Conservation (phyloP, 208 protist species). For the Trypanosoma melophagium region DNA sequence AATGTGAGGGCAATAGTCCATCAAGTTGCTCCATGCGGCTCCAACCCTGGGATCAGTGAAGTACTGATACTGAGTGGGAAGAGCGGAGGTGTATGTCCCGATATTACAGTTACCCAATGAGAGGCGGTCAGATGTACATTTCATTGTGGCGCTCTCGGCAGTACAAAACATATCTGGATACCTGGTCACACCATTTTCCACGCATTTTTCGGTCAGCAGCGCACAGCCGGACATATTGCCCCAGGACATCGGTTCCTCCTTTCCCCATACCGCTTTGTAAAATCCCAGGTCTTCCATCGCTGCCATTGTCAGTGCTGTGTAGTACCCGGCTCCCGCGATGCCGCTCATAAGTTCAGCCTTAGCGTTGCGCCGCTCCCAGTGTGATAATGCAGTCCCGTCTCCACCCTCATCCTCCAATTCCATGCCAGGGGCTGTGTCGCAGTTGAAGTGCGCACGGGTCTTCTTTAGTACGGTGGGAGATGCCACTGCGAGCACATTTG, state of each 20-base stretch:
- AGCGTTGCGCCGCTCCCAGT: constrained; percentile 14
- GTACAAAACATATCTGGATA: constrained; percentile 54
- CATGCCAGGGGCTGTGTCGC: constrained; percentile 41
- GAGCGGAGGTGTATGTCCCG: background rate
- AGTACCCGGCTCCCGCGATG: constrained; percentile 27
- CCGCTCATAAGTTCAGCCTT: constrained; percentile 13
- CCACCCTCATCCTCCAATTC: constrained; percentile 77
- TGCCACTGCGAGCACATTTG: constrained; percentile 29
- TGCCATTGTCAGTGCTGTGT: constrained; percentile 72
- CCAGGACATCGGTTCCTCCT: constrained; percentile 63
- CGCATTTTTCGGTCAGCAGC: constrained; percentile 47
- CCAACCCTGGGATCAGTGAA: constrained; percentile 19
- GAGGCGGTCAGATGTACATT: constrained; percentile 31
- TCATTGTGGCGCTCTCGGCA: background rate
- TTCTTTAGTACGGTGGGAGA: constrained; percentile 33
- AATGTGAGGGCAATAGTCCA: constrained; percentile 51
- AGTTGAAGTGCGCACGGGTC: constrained; percentile 64
- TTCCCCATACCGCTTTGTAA: constrained; percentile 62
- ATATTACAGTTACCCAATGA: constrained; percentile 31
- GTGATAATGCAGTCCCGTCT: constrained; percentile 26
- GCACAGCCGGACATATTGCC: constrained; percentile 49
- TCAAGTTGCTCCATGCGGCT: constrained; percentile 19
- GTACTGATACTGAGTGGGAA: constrained; percentile 43
- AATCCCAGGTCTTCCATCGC: constrained; percentile 72
- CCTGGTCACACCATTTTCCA: constrained; percentile 26